Conservation (phyloP, 441 rosid species). For the Adansonia madagascariensis region DNA sequence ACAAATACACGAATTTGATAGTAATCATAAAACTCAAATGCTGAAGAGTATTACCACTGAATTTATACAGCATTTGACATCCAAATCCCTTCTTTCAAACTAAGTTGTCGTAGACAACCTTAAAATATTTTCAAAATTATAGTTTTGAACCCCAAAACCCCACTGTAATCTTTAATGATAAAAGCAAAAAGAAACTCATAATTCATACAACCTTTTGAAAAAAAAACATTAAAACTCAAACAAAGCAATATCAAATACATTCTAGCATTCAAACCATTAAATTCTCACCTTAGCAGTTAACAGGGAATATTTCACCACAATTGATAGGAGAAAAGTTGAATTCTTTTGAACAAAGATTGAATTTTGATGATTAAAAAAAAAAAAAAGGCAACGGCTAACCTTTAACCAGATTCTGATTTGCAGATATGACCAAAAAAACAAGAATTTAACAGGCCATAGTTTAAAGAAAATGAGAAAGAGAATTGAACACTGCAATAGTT, state of each 20-base stretch:
- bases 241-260: neutral
- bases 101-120: neutral
- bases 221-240: neutral
- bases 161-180: neutral
- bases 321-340: neutral
- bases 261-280: neutral
- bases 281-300: neutral
- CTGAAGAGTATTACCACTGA: neutral
- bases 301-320: neutral
- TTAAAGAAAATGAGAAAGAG: neutral
- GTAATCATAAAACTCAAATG: neutral
- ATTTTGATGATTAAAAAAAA: neutral
- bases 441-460: neutral
- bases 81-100: neutral
- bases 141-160: neutral
- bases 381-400: neutral
- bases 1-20: neutral
- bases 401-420: conserved; percentile 22
- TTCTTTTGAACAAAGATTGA: neutral
- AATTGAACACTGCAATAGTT: neutral
- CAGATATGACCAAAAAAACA: neutral
- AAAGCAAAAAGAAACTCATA: neutral
- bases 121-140: neutral
- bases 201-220: neutral
- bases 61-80: neutral